Base-by-base conservation (phyloP, 2,329 filamentous ascomycete genomes). In the Fusarium paranaense region DNA sequence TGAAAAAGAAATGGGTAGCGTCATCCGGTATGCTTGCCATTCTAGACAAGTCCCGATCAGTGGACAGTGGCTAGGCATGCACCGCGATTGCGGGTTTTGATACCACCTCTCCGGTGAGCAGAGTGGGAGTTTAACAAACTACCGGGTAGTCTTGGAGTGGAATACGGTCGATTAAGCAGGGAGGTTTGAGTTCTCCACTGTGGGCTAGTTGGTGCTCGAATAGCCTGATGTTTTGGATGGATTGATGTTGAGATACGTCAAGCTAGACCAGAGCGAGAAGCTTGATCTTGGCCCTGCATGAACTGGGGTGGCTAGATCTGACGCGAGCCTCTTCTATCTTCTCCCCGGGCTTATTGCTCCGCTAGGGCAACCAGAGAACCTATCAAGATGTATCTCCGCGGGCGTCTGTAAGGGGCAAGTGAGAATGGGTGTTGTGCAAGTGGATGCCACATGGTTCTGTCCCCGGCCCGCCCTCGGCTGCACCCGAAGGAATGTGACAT, bases 41-140 rank as follows among this genome's bases (percentile, higher is more conserved):
- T 57, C 52, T 57, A 25, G 30, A 35, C 30, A 37, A 37, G 4
- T 35, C 32, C 32, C 20, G 20, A n/a, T 22, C 11, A 25, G 52
- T 57, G 52, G 32, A 22, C 32, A 22, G 32, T 22, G 52, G 52
- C 47, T n/a, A n/a, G 8, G 47, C 16, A 10, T n/a, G 10, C 27
- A 25, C 47, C 47, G 47, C 9, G 25, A 27, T 30, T 32, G 32
- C 52, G 52, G 52, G 52, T 35, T 37, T 56, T 57, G 30, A 57
- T 57, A 57, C 52, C 52, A 57, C 52, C 52, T 57, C 52, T 57
- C 30, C 13, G 52, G 52, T 57, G 52, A 37, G 52, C 30, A 57
- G n/a, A 25, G 18, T 35, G 52, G 35, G 52, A 54, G 50, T 54
- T 54, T 33, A 54, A 54, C 50, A 45, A 25, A 45, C 42, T 2